These are phyloP conservation scores for Fusarium compactum DNA, from an alignment of 2,329 filamentous ascomycete genomes.

Conservation along the genomic window DNA sequence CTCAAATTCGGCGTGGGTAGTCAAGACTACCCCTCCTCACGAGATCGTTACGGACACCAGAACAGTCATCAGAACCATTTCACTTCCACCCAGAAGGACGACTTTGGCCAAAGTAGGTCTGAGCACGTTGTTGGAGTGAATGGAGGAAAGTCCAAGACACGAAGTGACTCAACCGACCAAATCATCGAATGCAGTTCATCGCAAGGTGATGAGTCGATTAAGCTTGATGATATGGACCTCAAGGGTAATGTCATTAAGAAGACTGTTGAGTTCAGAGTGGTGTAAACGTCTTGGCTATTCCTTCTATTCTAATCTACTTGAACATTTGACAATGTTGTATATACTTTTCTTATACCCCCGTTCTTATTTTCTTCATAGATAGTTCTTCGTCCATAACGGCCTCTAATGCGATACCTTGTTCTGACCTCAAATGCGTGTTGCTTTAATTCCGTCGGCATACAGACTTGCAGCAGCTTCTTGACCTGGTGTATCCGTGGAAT, in stretches of 20 bases:
- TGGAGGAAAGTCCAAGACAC: conserved; percentile 19
- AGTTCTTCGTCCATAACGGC: background rate
- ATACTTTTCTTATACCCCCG: background rate
- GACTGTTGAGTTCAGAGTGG: conserved; percentile 38
- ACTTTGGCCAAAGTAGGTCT: conserved; percentile 7
- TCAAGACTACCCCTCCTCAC: conserved; percentile 26
- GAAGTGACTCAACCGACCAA: conserved; percentile 34
- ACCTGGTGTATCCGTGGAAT: background rate
- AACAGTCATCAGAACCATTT: conserved; percentile 19
- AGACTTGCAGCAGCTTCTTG: background rate
- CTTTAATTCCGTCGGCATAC: background rate
- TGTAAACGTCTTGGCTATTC: background rate
- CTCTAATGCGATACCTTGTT: background rate
- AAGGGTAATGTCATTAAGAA: conserved; percentile 40
- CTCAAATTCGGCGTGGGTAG: conserved; percentile 37
- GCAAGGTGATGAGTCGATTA: conserved; percentile 21
- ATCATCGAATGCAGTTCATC: conserved; percentile 32
- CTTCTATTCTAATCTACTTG: background rate
- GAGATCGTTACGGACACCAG: conserved; percentile 18
- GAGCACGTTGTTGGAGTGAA: conserved; percentile 26
- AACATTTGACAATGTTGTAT: background rate
- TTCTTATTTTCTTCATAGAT: background rate
- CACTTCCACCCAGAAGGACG: conserved; percentile 29
- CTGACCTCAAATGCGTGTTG: background rate
- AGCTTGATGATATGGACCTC: conserved; percentile 35